Percentiles rank a stretch among this genome's conserved stretches.
Conservation (phyloP, 2,329 filamentous ascomycete species). For the Epichloe gansuensis region DNA sequence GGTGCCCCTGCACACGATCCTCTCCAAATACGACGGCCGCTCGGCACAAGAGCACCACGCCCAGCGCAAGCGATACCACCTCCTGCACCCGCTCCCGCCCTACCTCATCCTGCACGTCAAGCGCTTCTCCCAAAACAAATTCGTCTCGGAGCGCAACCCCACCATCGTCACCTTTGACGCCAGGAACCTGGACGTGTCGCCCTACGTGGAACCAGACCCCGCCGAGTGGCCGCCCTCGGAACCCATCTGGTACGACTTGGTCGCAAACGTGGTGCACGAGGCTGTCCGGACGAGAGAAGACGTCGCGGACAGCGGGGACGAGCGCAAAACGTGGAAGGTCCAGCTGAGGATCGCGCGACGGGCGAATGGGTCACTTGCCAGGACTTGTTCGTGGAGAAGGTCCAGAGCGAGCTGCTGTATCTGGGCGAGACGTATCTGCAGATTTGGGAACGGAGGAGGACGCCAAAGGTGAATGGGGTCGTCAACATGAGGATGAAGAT, state of each 20-base stretch:
- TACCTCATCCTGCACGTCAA: conserved; percentile 93
- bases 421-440: conserved; percentile 91
- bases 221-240: conserved; percentile 57
- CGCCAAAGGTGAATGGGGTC: not conserved
- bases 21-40: conserved; percentile 87
- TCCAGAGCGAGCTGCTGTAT: conserved; percentile 80
- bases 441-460: conserved; percentile 79
- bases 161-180: conserved; percentile 96
- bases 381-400: conserved; percentile 84
- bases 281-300: conserved; percentile 67
- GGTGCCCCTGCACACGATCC: conserved; percentile 68
- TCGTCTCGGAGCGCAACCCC: conserved; percentile 88
- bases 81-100: conserved; percentile 82
- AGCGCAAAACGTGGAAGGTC: conserved; percentile 83
- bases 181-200: conserved; percentile 68
- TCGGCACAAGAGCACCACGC: conserved; percentile 80
- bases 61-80: conserved; percentile 76
- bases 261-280: conserved; percentile 88
- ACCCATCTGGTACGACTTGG: conserved; percentile 88
- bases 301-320: conserved; percentile 81
- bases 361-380: conserved; percentile 90
- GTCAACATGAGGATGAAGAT: not conserved
- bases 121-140: conserved; percentile 93
- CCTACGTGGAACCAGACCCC: conserved; percentile 84
- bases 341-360: conserved; percentile 73